A percentile compares a stretch with the other conserved stretches of the same genome.
These are phyloP conservation scores for Patellifolia procumbens DNA, from an alignment of 179 eudicot species.

Conservation along the genomic window DNA sequence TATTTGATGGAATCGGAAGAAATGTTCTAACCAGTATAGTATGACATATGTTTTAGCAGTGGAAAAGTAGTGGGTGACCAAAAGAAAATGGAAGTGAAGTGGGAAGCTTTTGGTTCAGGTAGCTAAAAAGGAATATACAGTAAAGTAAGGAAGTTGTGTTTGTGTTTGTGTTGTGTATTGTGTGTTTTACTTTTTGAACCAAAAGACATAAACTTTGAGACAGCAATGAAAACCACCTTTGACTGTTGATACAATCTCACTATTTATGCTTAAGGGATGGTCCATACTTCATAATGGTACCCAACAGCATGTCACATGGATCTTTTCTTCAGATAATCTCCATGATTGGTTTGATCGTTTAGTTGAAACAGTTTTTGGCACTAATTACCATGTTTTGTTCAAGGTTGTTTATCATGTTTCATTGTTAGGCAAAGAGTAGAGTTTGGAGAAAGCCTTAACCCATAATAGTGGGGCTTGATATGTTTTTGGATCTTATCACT, in stretches of 20 bases:
- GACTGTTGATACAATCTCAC: slow-evolving; percentile 21
- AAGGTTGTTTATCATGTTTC: neutral
- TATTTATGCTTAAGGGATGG: neutral
- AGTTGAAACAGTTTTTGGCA: neutral
- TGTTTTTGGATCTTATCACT: no score
- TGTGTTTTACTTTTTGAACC: slow-evolving; percentile 8
- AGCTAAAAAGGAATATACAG: slow-evolving; percentile 13
- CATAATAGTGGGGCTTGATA: no score
- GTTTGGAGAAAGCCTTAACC: no score
- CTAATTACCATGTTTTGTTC: neutral
- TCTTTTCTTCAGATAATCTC: neutral
- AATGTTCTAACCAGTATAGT: neutral
- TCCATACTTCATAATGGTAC: slow-evolving; percentile 19
- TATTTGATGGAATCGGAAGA: no score
- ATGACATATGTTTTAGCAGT: slow-evolving; percentile 11
- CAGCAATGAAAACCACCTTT: slow-evolving; percentile 18
- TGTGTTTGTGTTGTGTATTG: no score
- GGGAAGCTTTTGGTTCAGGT: slow-evolving; percentile 15
- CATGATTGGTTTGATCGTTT: neutral
- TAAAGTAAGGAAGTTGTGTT: neutral
- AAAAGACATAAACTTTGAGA: slow-evolving; percentile 19
- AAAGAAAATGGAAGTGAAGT: slow-evolving; percentile 1
- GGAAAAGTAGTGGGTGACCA: neutral
- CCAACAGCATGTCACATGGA: slow-evolving; percentile 18
- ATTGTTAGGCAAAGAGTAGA: no score